Conservation (phyloP, 441 rosid species). For the Gossypium gossypioides region DNA sequence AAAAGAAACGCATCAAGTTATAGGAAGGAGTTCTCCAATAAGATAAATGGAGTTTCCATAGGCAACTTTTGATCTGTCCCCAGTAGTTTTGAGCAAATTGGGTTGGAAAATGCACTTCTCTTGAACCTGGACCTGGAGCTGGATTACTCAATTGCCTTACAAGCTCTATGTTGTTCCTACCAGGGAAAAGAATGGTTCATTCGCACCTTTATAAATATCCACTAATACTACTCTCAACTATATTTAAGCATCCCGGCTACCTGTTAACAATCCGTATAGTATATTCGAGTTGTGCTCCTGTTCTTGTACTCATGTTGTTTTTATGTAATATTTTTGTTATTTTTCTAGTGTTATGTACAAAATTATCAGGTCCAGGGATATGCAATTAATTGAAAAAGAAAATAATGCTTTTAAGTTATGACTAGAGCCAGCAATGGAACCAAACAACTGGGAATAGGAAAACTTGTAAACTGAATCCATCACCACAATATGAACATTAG, state of each 20-base stretch:
- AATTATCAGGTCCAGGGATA: too few species aligned
- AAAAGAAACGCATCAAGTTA: constrained; percentile 35
- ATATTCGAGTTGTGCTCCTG: background rate
- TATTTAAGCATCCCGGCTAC: background rate
- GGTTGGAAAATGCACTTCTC: constrained; percentile 37
- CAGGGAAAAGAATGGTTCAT: background rate
- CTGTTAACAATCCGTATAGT: background rate
- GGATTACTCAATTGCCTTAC: constrained; percentile 35
- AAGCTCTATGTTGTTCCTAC: constrained; percentile 34
- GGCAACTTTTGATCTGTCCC: constrained; percentile 55
- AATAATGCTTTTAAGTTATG: too few species aligned
- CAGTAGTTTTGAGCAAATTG: constrained; percentile 36
- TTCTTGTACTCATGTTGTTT: background rate
- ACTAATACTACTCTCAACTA: background rate
- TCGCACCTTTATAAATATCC: background rate
- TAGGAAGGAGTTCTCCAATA: constrained; percentile 66
- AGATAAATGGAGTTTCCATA: constrained; percentile 53
- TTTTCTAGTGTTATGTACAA: too few species aligned
- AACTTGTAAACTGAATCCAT: too few species aligned
- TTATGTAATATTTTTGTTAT: too few species aligned
- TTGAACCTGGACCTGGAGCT: constrained; percentile 25
- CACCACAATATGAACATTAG: too few species aligned
- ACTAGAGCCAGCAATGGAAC: too few species aligned
- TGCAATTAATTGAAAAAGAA: too few species aligned
- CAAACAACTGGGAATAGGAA: too few species aligned